phyloP scores from a whole-genome alignment of 345 rosid genomes.

The Arabidopsis suecica region DNA sequence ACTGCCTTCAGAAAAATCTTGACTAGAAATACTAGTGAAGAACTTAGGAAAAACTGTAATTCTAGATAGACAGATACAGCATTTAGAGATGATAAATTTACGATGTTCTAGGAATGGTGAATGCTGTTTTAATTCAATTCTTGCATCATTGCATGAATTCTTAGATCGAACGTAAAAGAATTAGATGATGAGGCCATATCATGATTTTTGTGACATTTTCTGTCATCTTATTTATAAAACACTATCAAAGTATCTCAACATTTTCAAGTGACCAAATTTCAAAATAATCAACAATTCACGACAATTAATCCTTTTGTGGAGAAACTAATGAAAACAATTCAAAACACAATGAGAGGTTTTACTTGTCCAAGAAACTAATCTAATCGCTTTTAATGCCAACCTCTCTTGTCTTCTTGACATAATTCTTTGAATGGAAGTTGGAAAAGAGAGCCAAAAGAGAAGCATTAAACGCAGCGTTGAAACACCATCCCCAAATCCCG shows the following conservation, averaged over 20 bases:
- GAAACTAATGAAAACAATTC: not conserved
- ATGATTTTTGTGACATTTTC: not conserved
- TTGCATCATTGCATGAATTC: not conserved
- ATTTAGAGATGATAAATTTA: not conserved
- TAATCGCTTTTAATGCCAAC: not conserved
- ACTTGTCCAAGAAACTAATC: not conserved
- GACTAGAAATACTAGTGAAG: not conserved
- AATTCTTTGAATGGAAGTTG: constrained; percentile 64
- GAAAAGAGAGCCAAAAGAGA: constrained; percentile 70
- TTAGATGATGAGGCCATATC: not conserved
- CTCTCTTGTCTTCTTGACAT: constrained; percentile 27
- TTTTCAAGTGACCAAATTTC: not conserved
- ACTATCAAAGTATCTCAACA: constrained; percentile 14
- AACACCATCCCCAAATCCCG: constrained; percentile 71
- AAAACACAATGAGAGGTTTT: not conserved
- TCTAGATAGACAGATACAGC: not conserved
- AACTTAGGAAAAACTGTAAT: not conserved
- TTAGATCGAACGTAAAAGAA: too few relatives aligned
- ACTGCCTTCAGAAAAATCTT: not conserved
- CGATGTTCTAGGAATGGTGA: not conserved
- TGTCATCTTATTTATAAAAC: not conserved
- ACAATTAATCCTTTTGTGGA: not conserved
- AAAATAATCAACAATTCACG: constrained; percentile 6
- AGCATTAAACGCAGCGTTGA: constrained; percentile 66
- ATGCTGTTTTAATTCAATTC: not conserved